Conservation (phyloP, 331 rosid genomes). For the Telfairia occidentalis region DNA sequence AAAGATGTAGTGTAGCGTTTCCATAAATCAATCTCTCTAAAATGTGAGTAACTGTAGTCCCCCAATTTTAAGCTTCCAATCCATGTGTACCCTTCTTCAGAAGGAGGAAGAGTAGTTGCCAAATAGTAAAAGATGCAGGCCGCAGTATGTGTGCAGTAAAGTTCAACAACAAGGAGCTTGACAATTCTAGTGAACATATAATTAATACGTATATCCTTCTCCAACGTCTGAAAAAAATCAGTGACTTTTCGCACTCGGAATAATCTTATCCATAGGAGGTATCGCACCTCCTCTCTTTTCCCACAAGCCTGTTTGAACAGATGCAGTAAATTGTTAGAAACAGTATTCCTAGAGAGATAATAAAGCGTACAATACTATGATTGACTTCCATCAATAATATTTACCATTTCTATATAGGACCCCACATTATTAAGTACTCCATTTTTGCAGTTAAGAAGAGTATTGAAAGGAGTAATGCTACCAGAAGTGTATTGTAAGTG, state of each 20-base stretch:
- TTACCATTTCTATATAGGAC: neutral
- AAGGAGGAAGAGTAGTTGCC: conserved; percentile 82
- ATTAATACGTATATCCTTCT: conserved; percentile 86
- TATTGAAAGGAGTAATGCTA: neutral
- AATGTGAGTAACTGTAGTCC: conserved; percentile 55
- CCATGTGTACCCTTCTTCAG: conserved; percentile 92
- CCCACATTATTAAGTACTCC: neutral
- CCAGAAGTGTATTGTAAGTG: neutral
- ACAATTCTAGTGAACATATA: conserved; percentile 64
- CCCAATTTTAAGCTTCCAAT: conserved; percentile 88
- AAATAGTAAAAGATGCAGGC: conserved; percentile 95
- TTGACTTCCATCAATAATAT: neutral
- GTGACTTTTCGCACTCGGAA: conserved; percentile 55
- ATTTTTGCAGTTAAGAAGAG: neutral
- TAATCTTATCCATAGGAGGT: conserved; percentile 80
- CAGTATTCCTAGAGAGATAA: neutral
- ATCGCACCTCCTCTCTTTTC: conserved; percentile 65
- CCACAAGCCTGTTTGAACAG: conserved; percentile 55
- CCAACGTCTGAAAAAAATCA: conserved; percentile 42
- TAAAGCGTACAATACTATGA: neutral
- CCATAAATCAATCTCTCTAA: conserved; percentile 88
- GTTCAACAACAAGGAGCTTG: conserved; percentile 80
- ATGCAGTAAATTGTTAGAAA: conserved; percentile 4
- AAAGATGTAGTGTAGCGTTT: conserved; percentile 78
- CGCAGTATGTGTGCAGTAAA: conserved; percentile 94